Percentiles rank a stretch among this genome's conserved stretches.
Evolutionary conservation across 2,329 filamentous ascomycete genomes (phyloP).

Genomic region (Coniochaeta sp.): DNA sequence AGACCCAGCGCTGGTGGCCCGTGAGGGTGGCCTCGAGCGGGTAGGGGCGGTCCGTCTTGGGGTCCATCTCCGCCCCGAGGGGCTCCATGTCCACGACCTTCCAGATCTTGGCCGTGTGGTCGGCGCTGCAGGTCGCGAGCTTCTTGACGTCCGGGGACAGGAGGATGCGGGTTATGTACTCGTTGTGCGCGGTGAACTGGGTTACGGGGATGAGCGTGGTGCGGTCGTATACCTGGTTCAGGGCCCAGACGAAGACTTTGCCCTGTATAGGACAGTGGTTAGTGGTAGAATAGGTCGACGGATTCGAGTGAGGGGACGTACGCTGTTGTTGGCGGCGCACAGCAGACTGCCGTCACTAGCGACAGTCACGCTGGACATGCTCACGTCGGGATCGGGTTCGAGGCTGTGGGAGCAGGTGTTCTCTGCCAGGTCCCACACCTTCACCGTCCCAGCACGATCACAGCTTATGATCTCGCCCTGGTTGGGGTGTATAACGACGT

Average conservation of each 20-base stretch:
- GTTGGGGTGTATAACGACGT: constrained; percentile 99
- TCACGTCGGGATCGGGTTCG: constrained; percentile 91
- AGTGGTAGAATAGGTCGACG: not conserved
- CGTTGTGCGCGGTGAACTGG: constrained; percentile 83
- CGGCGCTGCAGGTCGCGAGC: constrained; percentile 85
- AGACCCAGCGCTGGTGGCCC: constrained; percentile 92
- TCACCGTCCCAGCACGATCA: constrained; percentile 83
- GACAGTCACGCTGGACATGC: constrained; percentile 89
- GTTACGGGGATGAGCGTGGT: constrained; percentile 82
- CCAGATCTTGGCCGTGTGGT: constrained; percentile 96
- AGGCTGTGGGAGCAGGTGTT: constrained; percentile 96
- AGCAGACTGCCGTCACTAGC: constrained; percentile 89
- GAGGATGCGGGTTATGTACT: constrained; percentile 87
- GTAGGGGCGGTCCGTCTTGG: constrained; percentile 30
- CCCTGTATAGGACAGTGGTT: constrained; percentile 47
- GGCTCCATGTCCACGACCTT: constrained; percentile 68
- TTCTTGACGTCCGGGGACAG: constrained; percentile 92
- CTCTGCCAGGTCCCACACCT: constrained; percentile 94
- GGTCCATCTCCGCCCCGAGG: constrained; percentile 6
- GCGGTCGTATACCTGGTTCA: constrained; percentile 74
- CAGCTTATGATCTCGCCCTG: constrained; percentile 97
- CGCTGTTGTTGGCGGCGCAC: constrained; percentile 86
- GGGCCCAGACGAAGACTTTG: constrained; percentile 95
- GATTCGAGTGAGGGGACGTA: constrained; percentile 31
- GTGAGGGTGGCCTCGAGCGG: constrained; percentile 81